These are phyloP conservation scores for Phytophthora sansomeana DNA, from an alignment of 352 stramenopile species.

Conservation along the genomic window DNA sequence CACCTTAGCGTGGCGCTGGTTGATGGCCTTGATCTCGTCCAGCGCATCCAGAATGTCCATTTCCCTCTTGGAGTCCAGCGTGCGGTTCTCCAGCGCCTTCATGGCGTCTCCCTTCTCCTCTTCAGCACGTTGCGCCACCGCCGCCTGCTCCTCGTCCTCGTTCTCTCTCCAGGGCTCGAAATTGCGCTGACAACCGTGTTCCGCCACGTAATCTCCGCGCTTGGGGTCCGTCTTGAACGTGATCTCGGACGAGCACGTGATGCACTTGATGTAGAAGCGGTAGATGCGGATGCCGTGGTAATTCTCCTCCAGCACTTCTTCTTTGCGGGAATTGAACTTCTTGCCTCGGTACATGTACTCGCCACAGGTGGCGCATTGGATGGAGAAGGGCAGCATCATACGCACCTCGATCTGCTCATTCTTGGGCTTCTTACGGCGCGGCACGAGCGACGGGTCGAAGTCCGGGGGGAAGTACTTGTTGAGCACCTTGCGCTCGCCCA, in stretches of 20 bases:
- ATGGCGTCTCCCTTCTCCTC: slow-evolving; percentile 97
- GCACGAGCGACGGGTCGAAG: slow-evolving; percentile 98
- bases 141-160: slow-evolving; percentile 72
- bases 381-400: slow-evolving; percentile 99
- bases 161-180: slow-evolving; percentile 98
- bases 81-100: slow-evolving; percentile 98
- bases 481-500: slow-evolving; percentile 99
- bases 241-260: slow-evolving; percentile 94
- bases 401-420: slow-evolving; percentile 97
- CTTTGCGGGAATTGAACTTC: slow-evolving; percentile 99
- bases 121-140: slow-evolving; percentile 80
- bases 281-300: slow-evolving; percentile 98
- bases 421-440: slow-evolving; percentile 92
- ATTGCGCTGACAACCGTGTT: slow-evolving; percentile 96
- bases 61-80: slow-evolving; percentile 98
- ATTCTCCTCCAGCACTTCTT: slow-evolving; percentile 95
- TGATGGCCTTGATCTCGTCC: slow-evolving; percentile 99
- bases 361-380: slow-evolving; percentile 97
- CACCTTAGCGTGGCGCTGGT: slow-evolving; percentile 94
- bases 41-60: slow-evolving; percentile 99
- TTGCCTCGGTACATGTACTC: slow-evolving; percentile 99
- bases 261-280: slow-evolving; percentile 99
- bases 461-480: slow-evolving; percentile 99
- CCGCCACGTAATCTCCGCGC: slow-evolving; percentile 98
- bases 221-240: slow-evolving; percentile 99